phyloP scores from a whole-genome alignment of 108 stramenopile genomes.

The Cyclotella atomus region DNA sequence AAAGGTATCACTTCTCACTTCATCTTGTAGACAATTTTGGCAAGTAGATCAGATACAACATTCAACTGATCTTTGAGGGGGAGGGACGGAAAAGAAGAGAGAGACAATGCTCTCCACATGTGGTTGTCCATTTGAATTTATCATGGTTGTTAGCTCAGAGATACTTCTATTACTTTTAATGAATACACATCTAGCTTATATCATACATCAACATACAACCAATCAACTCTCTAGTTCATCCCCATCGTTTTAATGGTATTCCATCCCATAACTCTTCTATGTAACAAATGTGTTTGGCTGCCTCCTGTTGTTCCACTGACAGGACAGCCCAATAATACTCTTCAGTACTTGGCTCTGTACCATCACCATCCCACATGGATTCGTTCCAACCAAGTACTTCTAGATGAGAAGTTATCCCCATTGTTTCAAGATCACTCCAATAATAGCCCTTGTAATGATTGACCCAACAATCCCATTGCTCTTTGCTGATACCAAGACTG shows the following conservation, averaged over 20 bases:
- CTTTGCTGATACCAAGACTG: slow-evolving; percentile 9
- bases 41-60: no score
- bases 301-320: slow-evolving; percentile 3
- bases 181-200: no score
- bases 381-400: slow-evolving; percentile 15
- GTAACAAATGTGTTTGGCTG: slow-evolving; percentile 16
- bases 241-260: slow-evolving; percentile 2
- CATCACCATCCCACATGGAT: slow-evolving; percentile 12
- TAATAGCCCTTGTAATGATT: not conserved
- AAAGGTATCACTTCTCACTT: no score
- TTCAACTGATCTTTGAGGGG: no score
- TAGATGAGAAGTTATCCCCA: not conserved
- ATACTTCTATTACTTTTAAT: no score
- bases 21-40: no score
- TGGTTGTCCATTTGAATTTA: no score
- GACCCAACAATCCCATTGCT: slow-evolving; percentile 21
- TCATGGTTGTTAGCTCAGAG: no score
- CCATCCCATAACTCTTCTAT: slow-evolving; percentile 17
- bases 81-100: no score
- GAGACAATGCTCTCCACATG: no score
- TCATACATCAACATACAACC: slow-evolving; percentile 3
- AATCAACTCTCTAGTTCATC: not conserved
- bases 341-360: not conserved
- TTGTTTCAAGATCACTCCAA: slow-evolving; percentile 9
- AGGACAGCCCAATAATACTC: slow-evolving; percentile 5